phyloP scores from a whole-genome alignment of 176 grass and related monocot species.

The Cocos nucifera region DNA sequence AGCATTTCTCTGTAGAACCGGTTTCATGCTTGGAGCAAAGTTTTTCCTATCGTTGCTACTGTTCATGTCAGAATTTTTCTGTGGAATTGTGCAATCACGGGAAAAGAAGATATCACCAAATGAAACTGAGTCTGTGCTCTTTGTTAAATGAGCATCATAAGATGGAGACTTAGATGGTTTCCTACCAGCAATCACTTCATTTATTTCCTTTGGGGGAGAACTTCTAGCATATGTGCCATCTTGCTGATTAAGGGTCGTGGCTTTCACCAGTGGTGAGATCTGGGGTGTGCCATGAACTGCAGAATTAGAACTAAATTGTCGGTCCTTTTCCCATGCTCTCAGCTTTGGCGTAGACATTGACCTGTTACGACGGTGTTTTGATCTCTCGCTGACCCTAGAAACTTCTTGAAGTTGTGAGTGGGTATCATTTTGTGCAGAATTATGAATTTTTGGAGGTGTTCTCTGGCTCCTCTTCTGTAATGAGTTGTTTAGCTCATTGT shows the following conservation, averaged over 20 bases:
- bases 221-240: slow-evolving; percentile 33
- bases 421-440: slow-evolving; percentile 28
- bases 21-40: slow-evolving; percentile 17
- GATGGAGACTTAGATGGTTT: slow-evolving; percentile 28
- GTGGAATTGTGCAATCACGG: slow-evolving; percentile 36
- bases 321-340: slow-evolving; percentile 27
- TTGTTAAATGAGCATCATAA: slow-evolving; percentile 46
- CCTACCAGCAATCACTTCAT: slow-evolving; percentile 27
- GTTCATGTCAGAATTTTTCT: slow-evolving; percentile 26
- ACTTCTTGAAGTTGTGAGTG: slow-evolving; percentile 4
- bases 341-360: slow-evolving; percentile 44
- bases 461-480: slow-evolving; percentile 34
- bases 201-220: slow-evolving; percentile 29
- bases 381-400: slow-evolving; percentile 24
- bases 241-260: slow-evolving; percentile 19
- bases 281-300: slow-evolving; percentile 28
- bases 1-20: slow-evolving; percentile 10
- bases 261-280: slow-evolving; percentile 19
- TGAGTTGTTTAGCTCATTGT: slow-evolving; percentile 21
- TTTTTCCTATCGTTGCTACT: slow-evolving; percentile 18
- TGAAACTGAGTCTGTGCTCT: slow-evolving; percentile 50
- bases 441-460: slow-evolving; percentile 35
- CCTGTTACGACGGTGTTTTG: slow-evolving; percentile 26
- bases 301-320: slow-evolving; percentile 31
- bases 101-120: slow-evolving; percentile 71